Base-by-base conservation (phyloP, 148 eudicot species). In the Limonium bicolor region DNA sequence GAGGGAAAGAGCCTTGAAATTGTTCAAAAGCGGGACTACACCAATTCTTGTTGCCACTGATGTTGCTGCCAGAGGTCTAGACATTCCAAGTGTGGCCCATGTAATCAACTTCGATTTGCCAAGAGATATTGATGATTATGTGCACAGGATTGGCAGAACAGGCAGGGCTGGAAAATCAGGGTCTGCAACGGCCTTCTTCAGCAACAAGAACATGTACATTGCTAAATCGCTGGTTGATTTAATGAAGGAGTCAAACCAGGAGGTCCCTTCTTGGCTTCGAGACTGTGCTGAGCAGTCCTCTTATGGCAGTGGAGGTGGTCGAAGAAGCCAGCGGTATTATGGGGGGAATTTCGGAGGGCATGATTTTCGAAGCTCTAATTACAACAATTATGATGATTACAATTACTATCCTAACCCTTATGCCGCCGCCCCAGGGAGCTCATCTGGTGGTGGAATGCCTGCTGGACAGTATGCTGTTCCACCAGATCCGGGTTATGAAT, bases 141-240 rank as follows among this genome's bases (percentile, higher is more conserved):
- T 80, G 34, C 90, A 80, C 51, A 53, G 90, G 29, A 80, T 80
- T 5, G 90, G 90, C 48, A 58, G 90, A 27, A 80, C 90, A 6
- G 90, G 90, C 27, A 72, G 83, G 6, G 90, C 90, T 49, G 90
- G 90, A 7, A 80, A 80, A 30, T 61, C 83, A 0, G 90, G 90
- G 12, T 58, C 67, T 29, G 90, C 90, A 46, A 80, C 90, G 20
- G 90, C 90, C 9, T 73, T 80, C 53, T 80, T 76, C 66, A 67
- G 64, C 33, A 70, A 72, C 44, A 80, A 70, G 61, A 77, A 76
- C 61, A 17, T 32, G 27, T 51, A 70, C 17, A 48, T 80, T 18
- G 74, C 92, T 18, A 76, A 71, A 52, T 60, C 80, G 0, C 75
- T 81, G 8, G 65, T 24, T 21, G 84, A 77, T 35, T 55, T 81